Evolutionary conservation across 1,284 basidiomycete species (phyloP).

Genomic region (Apiotrichum gracile): DNA sequence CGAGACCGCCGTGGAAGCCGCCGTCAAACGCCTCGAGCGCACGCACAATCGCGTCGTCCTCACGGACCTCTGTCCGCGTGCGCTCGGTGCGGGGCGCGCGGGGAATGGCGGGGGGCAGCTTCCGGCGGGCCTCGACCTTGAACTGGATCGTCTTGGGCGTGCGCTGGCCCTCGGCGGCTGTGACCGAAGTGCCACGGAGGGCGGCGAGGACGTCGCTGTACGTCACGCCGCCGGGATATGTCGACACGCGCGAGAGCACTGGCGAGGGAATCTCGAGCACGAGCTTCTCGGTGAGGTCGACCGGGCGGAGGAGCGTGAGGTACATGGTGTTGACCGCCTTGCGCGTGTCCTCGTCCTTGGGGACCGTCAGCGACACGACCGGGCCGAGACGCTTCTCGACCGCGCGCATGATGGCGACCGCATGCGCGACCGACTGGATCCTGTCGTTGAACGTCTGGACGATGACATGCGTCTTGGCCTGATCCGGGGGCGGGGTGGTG

Average conservation of each 20-base stretch:
- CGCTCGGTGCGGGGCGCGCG: neutral
- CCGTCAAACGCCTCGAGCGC: slow-evolving; percentile 22
- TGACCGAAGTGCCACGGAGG: neutral
- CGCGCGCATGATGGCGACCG: slow-evolving; percentile 26
- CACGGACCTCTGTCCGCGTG: slow-evolving; percentile 5
- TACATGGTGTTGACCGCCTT: slow-evolving; percentile 13
- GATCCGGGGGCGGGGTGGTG: slow-evolving; percentile 22
- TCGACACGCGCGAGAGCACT: neutral
- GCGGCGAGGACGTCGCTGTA: slow-evolving; percentile 2
- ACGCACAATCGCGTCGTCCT: slow-evolving; percentile 24
- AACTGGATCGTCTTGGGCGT: slow-evolving; percentile 10
- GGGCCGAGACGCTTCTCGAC: slow-evolving; percentile 28
- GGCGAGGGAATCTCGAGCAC: slow-evolving; percentile 30
- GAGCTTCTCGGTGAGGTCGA: slow-evolving; percentile 21
- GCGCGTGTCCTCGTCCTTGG: slow-evolving; percentile 23
- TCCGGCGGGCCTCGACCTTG: slow-evolving; percentile 12
- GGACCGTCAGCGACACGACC: slow-evolving; percentile 19
- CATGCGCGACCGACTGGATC: slow-evolving; percentile 20
- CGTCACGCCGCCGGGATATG: neutral
- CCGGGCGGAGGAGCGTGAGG: slow-evolving; percentile 23
- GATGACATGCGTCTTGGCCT: slow-evolving; percentile 18
- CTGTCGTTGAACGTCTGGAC: slow-evolving; percentile 16
- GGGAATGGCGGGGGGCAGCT: neutral
- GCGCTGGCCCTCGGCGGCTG: neutral
- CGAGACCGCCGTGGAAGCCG: slow-evolving; percentile 33